Conservation (phyloP, 1,284 basidiomycete species). For the Ceratobasidium sp. region DNA sequence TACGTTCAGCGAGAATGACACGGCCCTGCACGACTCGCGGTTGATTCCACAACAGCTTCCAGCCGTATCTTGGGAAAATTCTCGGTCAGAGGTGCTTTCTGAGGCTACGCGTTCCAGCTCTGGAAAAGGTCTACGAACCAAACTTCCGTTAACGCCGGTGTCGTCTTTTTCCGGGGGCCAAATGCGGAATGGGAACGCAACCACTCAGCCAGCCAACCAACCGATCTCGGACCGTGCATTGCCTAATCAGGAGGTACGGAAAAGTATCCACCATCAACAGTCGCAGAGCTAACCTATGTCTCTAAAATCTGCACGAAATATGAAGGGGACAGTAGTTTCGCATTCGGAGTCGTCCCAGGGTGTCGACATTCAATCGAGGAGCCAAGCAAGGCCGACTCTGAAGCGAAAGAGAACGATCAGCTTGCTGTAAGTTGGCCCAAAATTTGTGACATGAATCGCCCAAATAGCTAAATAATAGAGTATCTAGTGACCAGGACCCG, state of each 20-base stretch:
- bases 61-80: neutral
- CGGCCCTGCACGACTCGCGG: neutral
- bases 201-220: neutral
- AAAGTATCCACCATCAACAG: too few relatives aligned
- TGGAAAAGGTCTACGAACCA: neutral
- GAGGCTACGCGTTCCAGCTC: neutral
- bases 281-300: too few relatives aligned
- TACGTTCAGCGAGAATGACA: neutral
- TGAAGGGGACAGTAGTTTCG: neutral
- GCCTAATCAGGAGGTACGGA: too few relatives aligned
- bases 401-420: conserved; percentile 5
- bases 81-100: neutral
- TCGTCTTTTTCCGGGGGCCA: neutral
- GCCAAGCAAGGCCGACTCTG: neutral
- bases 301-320: too few relatives aligned
- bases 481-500: neutral
- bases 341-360: neutral
- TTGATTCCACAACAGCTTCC: neutral
- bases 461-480: neutral
- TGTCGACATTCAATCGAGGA: neutral
- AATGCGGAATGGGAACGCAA: neutral
- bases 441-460: neutral
- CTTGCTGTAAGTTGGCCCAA: neutral
- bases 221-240: too few relatives aligned
- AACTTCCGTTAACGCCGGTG: neutral